These are phyloP conservation scores for Melampsora larici-populina DNA, from an alignment of 1,284 basidiomycete genomes.

Conservation along the genomic window DNA sequence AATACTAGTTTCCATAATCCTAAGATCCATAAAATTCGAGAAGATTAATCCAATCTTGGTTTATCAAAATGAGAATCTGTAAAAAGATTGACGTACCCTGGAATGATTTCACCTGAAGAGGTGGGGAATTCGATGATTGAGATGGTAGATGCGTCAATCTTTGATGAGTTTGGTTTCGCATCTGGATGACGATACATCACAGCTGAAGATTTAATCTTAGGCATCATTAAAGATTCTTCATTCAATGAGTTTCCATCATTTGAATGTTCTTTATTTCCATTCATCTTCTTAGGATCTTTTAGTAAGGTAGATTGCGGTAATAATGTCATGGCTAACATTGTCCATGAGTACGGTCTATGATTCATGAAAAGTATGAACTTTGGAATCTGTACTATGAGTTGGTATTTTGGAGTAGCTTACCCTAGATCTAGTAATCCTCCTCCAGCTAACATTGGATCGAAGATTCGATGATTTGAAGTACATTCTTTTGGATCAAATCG, in stretches of 20 bases:
- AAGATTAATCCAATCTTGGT: neutral
- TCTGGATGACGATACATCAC: conserved; percentile 21
- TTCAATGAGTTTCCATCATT: neutral
- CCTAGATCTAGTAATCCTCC: conserved; percentile 73
- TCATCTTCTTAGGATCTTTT: neutral
- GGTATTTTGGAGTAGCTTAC: conserved; percentile 49
- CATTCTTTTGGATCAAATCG: conserved; percentile 37
- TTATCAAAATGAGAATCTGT: neutral
- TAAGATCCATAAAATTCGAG: conserved; percentile 6
- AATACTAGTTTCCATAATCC: conserved; percentile 25
- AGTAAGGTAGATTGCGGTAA: conserved; percentile 20
- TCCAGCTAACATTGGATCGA: conserved; percentile 76
- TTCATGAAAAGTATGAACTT: neutral
- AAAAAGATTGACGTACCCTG: conserved; percentile 26
- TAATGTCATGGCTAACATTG: conserved; percentile 36
- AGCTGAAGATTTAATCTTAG: conserved; percentile 24
- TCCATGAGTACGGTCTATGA: conserved; percentile 34
- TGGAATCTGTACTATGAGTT: neutral
- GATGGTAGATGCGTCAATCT: conserved; percentile 24
- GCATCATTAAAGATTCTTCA: neutral
- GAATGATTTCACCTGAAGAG: conserved; percentile 20
- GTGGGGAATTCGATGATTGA: conserved; percentile 30
- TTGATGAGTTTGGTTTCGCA: neutral
- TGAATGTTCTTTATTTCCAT: neutral
- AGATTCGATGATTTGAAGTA: conserved; percentile 69